A percentile compares a stretch with the other conserved stretches of the same genome.
These are phyloP conservation scores for Eucommia ulmoides DNA, from an alignment of 257 asterid genomes.

Conservation along the genomic window DNA sequence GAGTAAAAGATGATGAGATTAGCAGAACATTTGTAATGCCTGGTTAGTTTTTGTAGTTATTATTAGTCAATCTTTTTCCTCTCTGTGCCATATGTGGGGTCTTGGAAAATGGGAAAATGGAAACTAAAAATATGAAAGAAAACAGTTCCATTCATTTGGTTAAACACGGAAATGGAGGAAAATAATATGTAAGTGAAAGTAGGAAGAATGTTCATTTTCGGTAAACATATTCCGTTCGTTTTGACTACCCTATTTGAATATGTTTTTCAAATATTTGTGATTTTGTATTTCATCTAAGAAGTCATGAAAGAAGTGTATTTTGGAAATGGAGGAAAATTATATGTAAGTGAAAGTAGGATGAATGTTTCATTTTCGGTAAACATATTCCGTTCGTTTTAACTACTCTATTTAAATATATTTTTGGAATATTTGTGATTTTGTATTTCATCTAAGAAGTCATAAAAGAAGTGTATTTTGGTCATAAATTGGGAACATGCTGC, in stretches of 20 bases:
- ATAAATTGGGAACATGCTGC: not conserved
- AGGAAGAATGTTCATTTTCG: no score
- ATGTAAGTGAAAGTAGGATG: no score
- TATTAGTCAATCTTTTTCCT: no score
- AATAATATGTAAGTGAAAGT: no score
- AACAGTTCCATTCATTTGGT: not conserved
- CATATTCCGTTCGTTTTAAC: no score
- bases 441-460: not conserved
- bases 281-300: not conserved
- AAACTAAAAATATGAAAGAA: not conserved
- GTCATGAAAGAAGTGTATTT: not conserved
- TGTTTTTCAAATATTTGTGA: not conserved
- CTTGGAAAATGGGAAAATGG: not conserved
- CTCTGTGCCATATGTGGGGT: not conserved
- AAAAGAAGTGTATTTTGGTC: not conserved
- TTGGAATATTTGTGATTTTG: not conserved
- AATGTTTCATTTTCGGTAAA: no score
- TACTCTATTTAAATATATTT: no score
- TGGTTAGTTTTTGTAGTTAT: not conserved
- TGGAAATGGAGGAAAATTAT: no score
- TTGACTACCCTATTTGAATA: no score
- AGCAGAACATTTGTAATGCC: not conserved
- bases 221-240: no score
- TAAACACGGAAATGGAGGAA: no score
- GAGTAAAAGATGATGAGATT: not conserved